Base-by-base conservation (phyloP, 2,329 filamentous ascomycete genomes). In the Scedosporium aurantiacum region DNA sequence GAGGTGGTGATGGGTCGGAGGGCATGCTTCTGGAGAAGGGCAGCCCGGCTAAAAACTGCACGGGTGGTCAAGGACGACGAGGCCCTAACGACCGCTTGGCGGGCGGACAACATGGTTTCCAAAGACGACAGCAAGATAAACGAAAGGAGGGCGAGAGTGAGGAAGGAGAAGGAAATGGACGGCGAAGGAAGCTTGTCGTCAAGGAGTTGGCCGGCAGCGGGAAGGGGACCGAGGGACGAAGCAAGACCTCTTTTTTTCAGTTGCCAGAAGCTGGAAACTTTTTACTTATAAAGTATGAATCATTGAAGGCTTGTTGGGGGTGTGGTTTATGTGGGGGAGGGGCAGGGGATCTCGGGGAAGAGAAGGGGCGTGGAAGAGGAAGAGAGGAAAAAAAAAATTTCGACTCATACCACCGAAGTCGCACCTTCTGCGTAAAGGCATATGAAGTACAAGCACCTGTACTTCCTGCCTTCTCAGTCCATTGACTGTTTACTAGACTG, bases 21-120 rank as follows among this genome's bases (percentile, higher is more conserved):
- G 60, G 65, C 64, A 41, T 60, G 37, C 47, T 40, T 60, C 18
- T 50, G 45, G 27, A 55, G 50, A 6, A 54, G 45, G 47, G 27
- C 23, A 10, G 58, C 27, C 28, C 58, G 58, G 58, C n/a, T 23
- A 25, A 58, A 50, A 32, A 32, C 10, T 40, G 58, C 58, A 50
- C 58, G 58, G 37, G 58, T 28, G 58, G 58, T 60, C 27, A 60
- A 37, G 58, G 58, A 60, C 41, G 32, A 73, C 62, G 75, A 75
- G 60, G 76, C 76, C 71, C 77, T 70, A 63, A 79, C 65, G 67
- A 73, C 71, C 64, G 72, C 73, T 65, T 74, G 71, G 63, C 72
- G 70, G 60, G 74, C 72, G 65, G 77, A 76, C 63, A 79, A 70
- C 77, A 80, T 79, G 41, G 60, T 69, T 66, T 52, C 37, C 60